Evolutionary conservation across 108 stramenopile species (phyloP), one percentile per base, ranked within the genome.

Genomic region (Skeletonema costatum): DNA sequence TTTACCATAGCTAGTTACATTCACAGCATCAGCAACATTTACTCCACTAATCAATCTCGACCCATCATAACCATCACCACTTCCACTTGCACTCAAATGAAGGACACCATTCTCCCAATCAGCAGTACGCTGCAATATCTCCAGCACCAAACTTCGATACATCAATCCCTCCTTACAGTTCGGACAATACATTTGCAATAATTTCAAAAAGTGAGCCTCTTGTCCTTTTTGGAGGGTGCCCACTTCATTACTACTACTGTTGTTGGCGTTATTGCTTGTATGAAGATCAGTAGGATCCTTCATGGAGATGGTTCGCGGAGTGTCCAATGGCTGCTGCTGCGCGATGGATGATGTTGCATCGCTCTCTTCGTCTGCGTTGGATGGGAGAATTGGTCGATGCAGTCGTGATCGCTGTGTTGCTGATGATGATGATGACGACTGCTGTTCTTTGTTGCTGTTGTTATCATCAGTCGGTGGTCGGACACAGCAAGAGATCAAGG

Each of bases 61-160:
- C 25, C 25, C 25, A 25, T 25, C 6, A 36, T 6, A 1, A 36
- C 6, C 35, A 44, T 2, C 42, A 44, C 14, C 42, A 44, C 1
- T 13, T 1, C 3, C 42, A 44, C 14, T 9, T 6, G 4, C 1
- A 6, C 6, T 36, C n/a, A 39, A 39, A 35, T 35, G 33, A 35
- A 5, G 1, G 5, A 35, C 33, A 4, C 33, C 33, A 35, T 35
- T 42, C 61, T 79, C 78, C 78, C 78, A 79, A 63, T 73, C 71
- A 33, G 72, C 72, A 48, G 71, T 79, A 2, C 78, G 78, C 38
- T 79, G 78, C 36, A 79, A 64, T 62, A 79, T 73, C 19, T 71
- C 71, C 17, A 79, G 16, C 25, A 71, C 78, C 58, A 79, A 63
- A 21, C 66, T 66, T 35, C 78, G 78, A 68, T 73, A 59, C 51